A percentile compares a stretch with the other conserved stretches of the same genome.
Evolutionary conservation across 129 eudicot species (phyloP).

Genomic region (Chrysanthemum seticuspe): DNA sequence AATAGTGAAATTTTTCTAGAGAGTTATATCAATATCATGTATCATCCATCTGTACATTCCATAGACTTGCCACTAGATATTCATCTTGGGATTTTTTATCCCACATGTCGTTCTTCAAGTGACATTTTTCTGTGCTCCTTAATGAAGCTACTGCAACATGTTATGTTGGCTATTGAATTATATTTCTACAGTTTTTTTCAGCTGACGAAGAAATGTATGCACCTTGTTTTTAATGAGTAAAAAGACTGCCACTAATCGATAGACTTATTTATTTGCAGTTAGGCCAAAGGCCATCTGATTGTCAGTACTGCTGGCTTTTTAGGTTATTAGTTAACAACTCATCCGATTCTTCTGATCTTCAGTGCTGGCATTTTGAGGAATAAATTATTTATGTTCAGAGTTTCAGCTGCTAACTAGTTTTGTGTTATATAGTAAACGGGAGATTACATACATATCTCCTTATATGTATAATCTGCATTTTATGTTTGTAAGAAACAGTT

Average conservation of each 20-base stretch:
- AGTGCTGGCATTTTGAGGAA: conserved; percentile 1
- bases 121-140: background rate
- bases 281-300: too few species aligned
- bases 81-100: too few species aligned
- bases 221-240: background rate
- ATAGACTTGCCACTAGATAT: too few species aligned
- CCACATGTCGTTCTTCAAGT: background rate
- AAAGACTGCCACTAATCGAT: background rate
- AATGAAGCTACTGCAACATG: conserved; percentile 2
- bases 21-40: background rate
- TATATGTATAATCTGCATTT: background rate
- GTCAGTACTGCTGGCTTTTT: background rate
- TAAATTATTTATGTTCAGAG: background rate
- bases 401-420: too few species aligned
- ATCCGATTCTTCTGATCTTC: background rate
- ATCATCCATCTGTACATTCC: too few species aligned
- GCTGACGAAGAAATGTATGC: too few species aligned
- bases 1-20: background rate
- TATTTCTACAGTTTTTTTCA: too few species aligned
- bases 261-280: too few species aligned
- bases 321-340: background rate
- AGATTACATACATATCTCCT: background rate
- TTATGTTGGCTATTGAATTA: background rate
- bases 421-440: background rate
- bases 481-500: conserved; percentile 1